A percentile compares a stretch with the other conserved stretches of the same genome.
phyloP scores from a whole-genome alignment of 1,284 basidiomycete genomes.

The Trichosporon coremiiforme region DNA sequence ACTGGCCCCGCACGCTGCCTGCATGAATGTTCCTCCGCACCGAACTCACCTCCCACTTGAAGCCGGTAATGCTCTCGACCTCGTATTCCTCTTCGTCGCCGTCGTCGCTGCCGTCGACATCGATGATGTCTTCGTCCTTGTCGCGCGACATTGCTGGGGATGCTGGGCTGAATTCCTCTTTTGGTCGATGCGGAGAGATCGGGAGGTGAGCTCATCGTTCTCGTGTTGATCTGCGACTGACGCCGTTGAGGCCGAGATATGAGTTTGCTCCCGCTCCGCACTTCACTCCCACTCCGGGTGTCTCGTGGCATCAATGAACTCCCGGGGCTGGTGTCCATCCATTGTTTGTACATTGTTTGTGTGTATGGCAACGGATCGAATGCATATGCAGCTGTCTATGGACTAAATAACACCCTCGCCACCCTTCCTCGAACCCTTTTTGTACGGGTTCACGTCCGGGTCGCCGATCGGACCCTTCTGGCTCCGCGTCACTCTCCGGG shows the following conservation, averaged over 20 bases:
- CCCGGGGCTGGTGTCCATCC: too few species aligned
- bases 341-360: background rate
- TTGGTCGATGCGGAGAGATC: background rate
- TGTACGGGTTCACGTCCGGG: conserved; percentile 49
- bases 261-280: background rate
- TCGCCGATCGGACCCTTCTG: conserved; percentile 47
- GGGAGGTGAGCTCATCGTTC: background rate
- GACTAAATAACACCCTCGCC: conserved; percentile 50
- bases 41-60: conserved; percentile 36
- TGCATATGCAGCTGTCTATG: conserved; percentile 8
- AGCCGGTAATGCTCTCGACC: conserved; percentile 38
- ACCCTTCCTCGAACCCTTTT: conserved; percentile 40
- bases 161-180: background rate
- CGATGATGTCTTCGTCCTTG: conserved; percentile 26
- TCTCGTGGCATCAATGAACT: background rate
- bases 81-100: conserved; percentile 44
- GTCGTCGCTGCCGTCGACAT: conserved; percentile 35
- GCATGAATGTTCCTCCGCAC: background rate
- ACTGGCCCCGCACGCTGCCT: background rate
- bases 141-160: conserved; percentile 21
- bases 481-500: conserved; percentile 45
- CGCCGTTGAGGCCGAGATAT: conserved; percentile 9
- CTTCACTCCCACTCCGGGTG: too few species aligned
- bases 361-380: background rate
- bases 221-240: conserved; percentile 7